A percentile compares a stretch with the other conserved stretches of the same genome.
Evolutionary conservation across 345 rosid genomes (phyloP).

Genomic region (Chamaenerion angustifolium): DNA sequence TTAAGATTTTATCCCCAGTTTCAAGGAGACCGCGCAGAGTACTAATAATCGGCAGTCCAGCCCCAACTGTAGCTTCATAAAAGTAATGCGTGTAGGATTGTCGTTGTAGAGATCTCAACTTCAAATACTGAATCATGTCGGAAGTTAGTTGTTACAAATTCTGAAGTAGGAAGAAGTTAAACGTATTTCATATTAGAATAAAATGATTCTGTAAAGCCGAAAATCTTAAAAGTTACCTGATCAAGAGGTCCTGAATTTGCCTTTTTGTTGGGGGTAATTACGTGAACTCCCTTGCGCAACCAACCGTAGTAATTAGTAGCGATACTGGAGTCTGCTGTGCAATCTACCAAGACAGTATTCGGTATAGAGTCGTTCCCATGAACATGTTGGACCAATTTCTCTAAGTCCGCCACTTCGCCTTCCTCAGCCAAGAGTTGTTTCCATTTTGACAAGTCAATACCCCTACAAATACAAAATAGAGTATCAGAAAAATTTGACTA

Average conservation of each 20-base stretch:
- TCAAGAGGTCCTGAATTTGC: constrained; percentile 99
- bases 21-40: constrained; percentile 94
- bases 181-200: too few species aligned
- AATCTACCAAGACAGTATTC: constrained; percentile 85
- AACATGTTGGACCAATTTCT: constrained; percentile 66
- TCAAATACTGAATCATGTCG: constrained; percentile 51
- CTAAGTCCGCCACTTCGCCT: constrained; percentile 65
- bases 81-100: constrained; percentile 95
- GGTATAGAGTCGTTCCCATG: constrained; percentile 90
- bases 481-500: neutral
- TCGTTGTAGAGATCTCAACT: constrained; percentile 87
- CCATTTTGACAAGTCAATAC: constrained; percentile 76
- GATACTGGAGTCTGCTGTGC: constrained; percentile 81
- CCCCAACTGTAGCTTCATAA: constrained; percentile 98
- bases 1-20: constrained; percentile 82
- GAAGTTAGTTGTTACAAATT: constrained; percentile 7
- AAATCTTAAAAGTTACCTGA: constrained; percentile 28
- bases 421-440: constrained; percentile 49
- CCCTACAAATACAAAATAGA: constrained; percentile 30
- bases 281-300: constrained; percentile 89
- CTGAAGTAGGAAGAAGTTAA: neutral
- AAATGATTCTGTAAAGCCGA: too few species aligned
- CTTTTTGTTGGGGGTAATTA: constrained; percentile 95
- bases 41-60: constrained; percentile 97
- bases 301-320: constrained; percentile 73